A percentile compares a stretch with the other conserved stretches of the same genome.
Conservation (phyloP, 805 yeast genomes). For the Middelhovenomyces tepae region DNA sequence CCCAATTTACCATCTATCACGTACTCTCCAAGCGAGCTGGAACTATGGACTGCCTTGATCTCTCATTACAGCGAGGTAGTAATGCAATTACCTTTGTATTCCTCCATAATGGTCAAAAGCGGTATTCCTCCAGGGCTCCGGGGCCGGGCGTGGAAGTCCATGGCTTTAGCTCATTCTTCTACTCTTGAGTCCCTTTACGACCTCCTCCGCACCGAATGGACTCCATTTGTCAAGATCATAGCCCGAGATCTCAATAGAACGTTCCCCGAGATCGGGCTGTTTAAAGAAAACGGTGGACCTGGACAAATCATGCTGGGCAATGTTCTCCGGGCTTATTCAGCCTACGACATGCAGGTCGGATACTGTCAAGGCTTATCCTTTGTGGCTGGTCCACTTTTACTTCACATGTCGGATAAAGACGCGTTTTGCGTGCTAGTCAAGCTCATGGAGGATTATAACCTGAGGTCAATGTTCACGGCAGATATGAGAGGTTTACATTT, state of each 20-base stretch:
- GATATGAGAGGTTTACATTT: conserved; percentile 46
- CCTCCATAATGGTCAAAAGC: conserved; percentile 23
- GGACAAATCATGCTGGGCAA: conserved; percentile 42
- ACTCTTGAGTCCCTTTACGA: conserved; percentile 29
- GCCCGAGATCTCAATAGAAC: conserved; percentile 52
- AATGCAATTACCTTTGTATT: conserved; percentile 23
- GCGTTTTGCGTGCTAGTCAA: conserved; percentile 45
- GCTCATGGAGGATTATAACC: conserved; percentile 50
- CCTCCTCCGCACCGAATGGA: conserved; percentile 33
- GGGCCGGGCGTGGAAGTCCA: conserved; percentile 28
- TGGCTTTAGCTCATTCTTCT: conserved; percentile 21
- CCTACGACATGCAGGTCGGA: conserved; percentile 57
- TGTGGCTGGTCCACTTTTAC: conserved; percentile 49
- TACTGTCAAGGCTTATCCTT: conserved; percentile 63
- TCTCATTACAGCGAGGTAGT: conserved; percentile 26
- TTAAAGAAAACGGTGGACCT: conserved; percentile 32
- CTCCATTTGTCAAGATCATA: conserved; percentile 38
- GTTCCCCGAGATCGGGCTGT: conserved; percentile 45
- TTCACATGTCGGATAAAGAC: conserved; percentile 34
- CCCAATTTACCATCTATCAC: conserved; percentile 9
- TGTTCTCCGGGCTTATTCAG: conserved; percentile 52
- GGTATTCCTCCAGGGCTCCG: conserved; percentile 30
- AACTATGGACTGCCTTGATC: conserved; percentile 29
- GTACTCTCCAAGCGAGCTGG: conserved; percentile 19
- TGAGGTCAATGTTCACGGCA: conserved; percentile 43